Percentiles rank a stretch among this genome's conserved stretches.
phyloP scores from a whole-genome alignment of 1,139 yeast species.

The Pichia sp. region DNA sequence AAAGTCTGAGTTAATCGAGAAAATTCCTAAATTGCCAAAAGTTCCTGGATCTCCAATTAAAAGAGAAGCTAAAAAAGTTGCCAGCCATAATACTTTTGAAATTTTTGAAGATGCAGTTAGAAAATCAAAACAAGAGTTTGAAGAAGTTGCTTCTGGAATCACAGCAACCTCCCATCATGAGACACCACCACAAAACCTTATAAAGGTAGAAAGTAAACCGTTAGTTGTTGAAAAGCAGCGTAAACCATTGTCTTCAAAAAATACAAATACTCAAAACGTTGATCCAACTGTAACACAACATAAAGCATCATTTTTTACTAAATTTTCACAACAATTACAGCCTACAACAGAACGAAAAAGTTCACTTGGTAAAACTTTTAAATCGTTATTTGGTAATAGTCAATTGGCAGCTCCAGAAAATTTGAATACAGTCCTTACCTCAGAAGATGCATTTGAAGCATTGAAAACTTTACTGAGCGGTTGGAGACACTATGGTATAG shows the following conservation, averaged over 20 bases:
- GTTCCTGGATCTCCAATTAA: slow-evolving; percentile 33
- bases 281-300: slow-evolving; percentile 15
- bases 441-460: slow-evolving; percentile 58
- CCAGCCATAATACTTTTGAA: slow-evolving; percentile 21
- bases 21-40: slow-evolving; percentile 27
- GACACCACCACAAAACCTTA: background rate
- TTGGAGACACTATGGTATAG: slow-evolving; percentile 69
- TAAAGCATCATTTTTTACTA: slow-evolving; percentile 53
- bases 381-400: slow-evolving; percentile 31
- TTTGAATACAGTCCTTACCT: slow-evolving; percentile 40
- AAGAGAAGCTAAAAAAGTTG: slow-evolving; percentile 19
- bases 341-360: slow-evolving; percentile 25
- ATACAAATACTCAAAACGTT: slow-evolving; percentile 17
- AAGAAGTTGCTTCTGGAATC: slow-evolving; percentile 4
- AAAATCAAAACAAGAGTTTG: slow-evolving; percentile 16
- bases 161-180: background rate
- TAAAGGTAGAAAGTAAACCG: background rate
- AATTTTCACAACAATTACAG: slow-evolving; percentile 39
- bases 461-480: slow-evolving; percentile 55
- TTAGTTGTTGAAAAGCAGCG: slow-evolving; percentile 21
- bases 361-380: slow-evolving; percentile 25
- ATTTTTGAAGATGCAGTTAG: slow-evolving; percentile 19
- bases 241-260: slow-evolving; percentile 31
- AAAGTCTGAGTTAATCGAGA: too few species aligned
- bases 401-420: slow-evolving; percentile 20